Base-by-base conservation (phyloP, 331 rosid genomes). In the Phaseolus coccineus region DNA sequence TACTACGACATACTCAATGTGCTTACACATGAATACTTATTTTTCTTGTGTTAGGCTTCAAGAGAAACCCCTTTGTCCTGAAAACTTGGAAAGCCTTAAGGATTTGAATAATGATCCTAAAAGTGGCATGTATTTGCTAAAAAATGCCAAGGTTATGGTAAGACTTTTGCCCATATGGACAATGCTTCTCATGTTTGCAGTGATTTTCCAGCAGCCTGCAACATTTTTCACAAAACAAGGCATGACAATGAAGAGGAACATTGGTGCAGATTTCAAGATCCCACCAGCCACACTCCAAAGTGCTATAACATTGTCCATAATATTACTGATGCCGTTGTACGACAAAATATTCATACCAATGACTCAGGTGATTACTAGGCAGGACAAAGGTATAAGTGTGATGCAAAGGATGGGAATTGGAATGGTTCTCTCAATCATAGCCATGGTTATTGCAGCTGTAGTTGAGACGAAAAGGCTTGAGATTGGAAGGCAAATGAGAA, bases 251-350 rank as follows among this genome's bases (percentile, higher is more conserved):
- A 82, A 91, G 89, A 85, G 99, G 52, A 90, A 88, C 85, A 84
- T 93, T 0, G 94, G 97, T 35, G 37, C 59, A 62, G 73, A 77
- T 50, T 95, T 95, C 88, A 92, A 81, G 80, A 87, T 95, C 48
- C 99, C 99, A 52, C 99, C 99, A 15, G 99, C 99, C 24, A 91
- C 99, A 47, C 91, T 95, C 6, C 99, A 95, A 80, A 93, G 97
- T 57, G 85, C 96, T 0, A 93, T 93, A 16, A 85, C 97, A 69
- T 24, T 93, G 46, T 95, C 99, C 63, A 88, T 93, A 64, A 91
- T 95, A 74, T 83, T 91, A 13, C 71, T 93, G 48, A 95, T 93
- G 98, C 99, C 98, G 3, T 44, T 93, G n/a, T 95, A 95, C 35
- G 91, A 93, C 89, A 85, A 55, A 57, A 52, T 91, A n/a, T 80